Evolutionary conservation across 257 asterid genomes (phyloP).

Genomic region (Ligustrum vulgare): DNA sequence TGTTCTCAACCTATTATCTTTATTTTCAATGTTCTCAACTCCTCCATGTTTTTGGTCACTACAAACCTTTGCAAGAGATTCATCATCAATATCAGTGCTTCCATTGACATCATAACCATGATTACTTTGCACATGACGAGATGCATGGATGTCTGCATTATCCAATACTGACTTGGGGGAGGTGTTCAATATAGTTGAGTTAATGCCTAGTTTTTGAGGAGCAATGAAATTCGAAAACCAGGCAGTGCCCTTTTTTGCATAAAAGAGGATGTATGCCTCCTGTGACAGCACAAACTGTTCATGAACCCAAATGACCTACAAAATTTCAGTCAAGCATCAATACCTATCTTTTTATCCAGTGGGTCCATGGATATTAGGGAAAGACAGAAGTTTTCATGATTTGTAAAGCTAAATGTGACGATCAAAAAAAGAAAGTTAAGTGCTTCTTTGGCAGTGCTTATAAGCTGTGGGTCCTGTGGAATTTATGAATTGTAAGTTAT

Average conservation of each 20-base stretch:
- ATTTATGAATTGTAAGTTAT: too few species aligned
- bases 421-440: background rate
- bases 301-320: slow-evolving; percentile 55
- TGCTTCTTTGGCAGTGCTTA: too few species aligned
- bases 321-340: slow-evolving; percentile 21
- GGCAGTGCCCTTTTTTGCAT: slow-evolving; percentile 67
- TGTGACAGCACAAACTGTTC: slow-evolving; percentile 76
- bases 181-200: slow-evolving; percentile 37
- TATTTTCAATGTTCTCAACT: slow-evolving; percentile 24
- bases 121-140: slow-evolving; percentile 27
- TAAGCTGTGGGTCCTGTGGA: too few species aligned
- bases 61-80: slow-evolving; percentile 26
- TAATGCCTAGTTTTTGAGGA: slow-evolving; percentile 38
- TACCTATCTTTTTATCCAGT: background rate
- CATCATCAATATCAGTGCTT: slow-evolving; percentile 23
- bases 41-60: slow-evolving; percentile 20
- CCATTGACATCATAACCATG: slow-evolving; percentile 27
- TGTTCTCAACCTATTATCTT: slow-evolving; percentile 7
- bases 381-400: background rate
- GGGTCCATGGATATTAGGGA: background rate
- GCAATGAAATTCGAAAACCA: slow-evolving; percentile 68
- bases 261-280: slow-evolving; percentile 87
- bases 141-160: slow-evolving; percentile 30
- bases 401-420: background rate
- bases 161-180: slow-evolving; percentile 91